phyloP scores from a whole-genome alignment of 345 rosid species.

The Mallotus nudiflorus region DNA sequence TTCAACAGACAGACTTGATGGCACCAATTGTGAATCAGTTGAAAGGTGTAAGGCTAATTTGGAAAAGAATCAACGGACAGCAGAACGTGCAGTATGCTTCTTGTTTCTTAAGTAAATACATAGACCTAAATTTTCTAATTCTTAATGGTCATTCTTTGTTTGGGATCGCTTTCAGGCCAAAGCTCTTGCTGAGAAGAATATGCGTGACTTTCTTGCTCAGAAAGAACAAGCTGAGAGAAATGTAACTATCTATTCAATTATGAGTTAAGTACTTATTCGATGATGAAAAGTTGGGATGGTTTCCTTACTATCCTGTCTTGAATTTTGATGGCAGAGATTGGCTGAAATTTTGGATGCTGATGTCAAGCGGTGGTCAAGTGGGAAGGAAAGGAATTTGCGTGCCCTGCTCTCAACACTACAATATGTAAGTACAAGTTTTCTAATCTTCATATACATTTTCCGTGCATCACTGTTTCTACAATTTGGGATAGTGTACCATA shows the following conservation, averaged over 20 bases:
- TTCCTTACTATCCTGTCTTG: slow-evolving; percentile 22
- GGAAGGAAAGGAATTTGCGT: slow-evolving; percentile 87
- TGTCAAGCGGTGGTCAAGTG: slow-evolving; percentile 89
- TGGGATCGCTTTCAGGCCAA: slow-evolving; percentile 63
- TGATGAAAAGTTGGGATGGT: not conserved
- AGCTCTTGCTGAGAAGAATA: slow-evolving; percentile 93
- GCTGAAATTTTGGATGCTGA: slow-evolving; percentile 81
- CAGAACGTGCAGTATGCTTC: slow-evolving; percentile 79
- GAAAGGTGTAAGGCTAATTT: slow-evolving; percentile 62
- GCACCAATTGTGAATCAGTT: slow-evolving; percentile 52
- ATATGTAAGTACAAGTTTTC: slow-evolving; percentile 51
- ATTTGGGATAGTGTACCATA: not conserved
- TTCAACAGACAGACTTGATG: slow-evolving; percentile 35
- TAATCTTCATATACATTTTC: not conserved
- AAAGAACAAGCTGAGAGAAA: slow-evolving; percentile 91
- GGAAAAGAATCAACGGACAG: slow-evolving; percentile 79
- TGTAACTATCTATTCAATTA: slow-evolving; percentile 43
- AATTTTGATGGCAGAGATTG: slow-evolving; percentile 57
- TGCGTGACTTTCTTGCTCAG: slow-evolving; percentile 75
- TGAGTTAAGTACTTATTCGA: not conserved
- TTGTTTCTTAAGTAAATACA: not conserved
- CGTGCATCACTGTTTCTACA: not conserved
- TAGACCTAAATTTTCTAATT: slow-evolving; percentile 9
- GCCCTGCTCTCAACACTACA: slow-evolving; percentile 92
- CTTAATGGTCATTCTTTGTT: slow-evolving; percentile 20